A percentile compares a stretch with the other conserved stretches of the same genome.
phyloP scores from a whole-genome alignment of 805 yeast species.

The Cyberlindnera mycetangii region DNA sequence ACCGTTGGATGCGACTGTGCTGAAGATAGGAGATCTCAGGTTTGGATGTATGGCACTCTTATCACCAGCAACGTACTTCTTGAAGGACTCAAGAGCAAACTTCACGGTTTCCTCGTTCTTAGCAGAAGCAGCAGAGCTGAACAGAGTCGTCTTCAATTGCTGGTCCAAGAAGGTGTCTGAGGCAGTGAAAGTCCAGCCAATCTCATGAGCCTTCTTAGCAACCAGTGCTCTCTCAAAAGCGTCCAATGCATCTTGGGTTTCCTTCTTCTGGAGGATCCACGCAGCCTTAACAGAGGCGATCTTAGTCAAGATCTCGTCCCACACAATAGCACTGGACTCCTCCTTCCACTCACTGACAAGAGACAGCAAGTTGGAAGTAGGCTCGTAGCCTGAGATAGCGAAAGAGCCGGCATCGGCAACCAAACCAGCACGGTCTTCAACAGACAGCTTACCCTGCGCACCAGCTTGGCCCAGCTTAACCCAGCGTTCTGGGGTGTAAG shows the following conservation, averaged over 20 bases:
- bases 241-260: conserved; percentile 45
- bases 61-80: conserved; percentile 57
- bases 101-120: conserved; percentile 45
- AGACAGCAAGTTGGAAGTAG: conserved; percentile 57
- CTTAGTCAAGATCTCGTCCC: conserved; percentile 57
- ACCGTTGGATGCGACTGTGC: conserved; percentile 64
- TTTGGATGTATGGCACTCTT: conserved; percentile 70
- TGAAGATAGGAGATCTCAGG: conserved; percentile 63
- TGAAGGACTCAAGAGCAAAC: conserved; percentile 49
- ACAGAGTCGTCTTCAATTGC: conserved; percentile 64
- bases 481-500: conserved; percentile 69
- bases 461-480: conserved; percentile 60
- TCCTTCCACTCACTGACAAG: conserved; percentile 58
- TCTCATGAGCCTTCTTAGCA: conserved; percentile 45
- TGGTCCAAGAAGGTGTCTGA: conserved; percentile 58
- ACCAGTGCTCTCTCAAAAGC: conserved; percentile 54
- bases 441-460: conserved; percentile 55
- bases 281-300: conserved; percentile 48
- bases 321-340: conserved; percentile 62
- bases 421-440: conserved; percentile 75
- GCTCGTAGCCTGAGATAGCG: conserved; percentile 66
- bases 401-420: conserved; percentile 77
- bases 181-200: conserved; percentile 65
- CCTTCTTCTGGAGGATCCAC: conserved; percentile 52
- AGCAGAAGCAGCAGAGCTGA: conserved; percentile 54